A percentile compares a stretch with the other conserved stretches of the same genome.
Conservation (phyloP, 1,284 basidiomycete species). For the Xerocomus nothofagi region DNA sequence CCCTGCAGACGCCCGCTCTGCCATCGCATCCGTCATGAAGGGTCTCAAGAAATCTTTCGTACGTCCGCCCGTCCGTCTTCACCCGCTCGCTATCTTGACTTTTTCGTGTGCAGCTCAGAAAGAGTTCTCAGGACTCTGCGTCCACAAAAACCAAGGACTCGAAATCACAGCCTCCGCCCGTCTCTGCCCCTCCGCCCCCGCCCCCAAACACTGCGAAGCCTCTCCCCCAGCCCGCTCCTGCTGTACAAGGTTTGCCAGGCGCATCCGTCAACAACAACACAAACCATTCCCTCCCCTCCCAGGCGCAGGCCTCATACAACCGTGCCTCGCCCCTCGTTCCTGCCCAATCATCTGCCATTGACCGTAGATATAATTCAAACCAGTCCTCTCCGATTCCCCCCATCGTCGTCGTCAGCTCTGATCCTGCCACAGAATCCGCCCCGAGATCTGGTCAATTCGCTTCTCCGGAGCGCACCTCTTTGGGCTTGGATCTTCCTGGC, state of each 20-base stretch:
- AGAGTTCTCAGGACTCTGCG: slow-evolving; percentile 63
- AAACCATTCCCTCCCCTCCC: slow-evolving; percentile 42
- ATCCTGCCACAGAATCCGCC: slow-evolving; percentile 60
- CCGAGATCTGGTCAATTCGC: slow-evolving; percentile 42
- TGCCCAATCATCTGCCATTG: slow-evolving; percentile 39
- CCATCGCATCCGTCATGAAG: slow-evolving; percentile 61
- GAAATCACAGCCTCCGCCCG: slow-evolving; percentile 47
- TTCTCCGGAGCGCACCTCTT: slow-evolving; percentile 53
- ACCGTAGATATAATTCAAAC: slow-evolving; percentile 55
- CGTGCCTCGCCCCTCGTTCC: slow-evolving; percentile 44
- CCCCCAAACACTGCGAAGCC: slow-evolving; percentile 67
- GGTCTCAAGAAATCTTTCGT: slow-evolving; percentile 88
- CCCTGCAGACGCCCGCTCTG: slow-evolving; percentile 19
- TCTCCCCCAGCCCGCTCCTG: slow-evolving; percentile 47
- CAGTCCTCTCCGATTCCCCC: slow-evolving; percentile 66
- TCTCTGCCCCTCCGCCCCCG: slow-evolving; percentile 57
- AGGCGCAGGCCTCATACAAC: slow-evolving; percentile 39
- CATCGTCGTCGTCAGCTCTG: slow-evolving; percentile 87
- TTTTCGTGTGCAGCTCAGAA: slow-evolving; percentile 55
- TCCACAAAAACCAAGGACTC: slow-evolving; percentile 68
- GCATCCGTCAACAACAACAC: slow-evolving; percentile 42
- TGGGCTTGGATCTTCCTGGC: slow-evolving; percentile 46
- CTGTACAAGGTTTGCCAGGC: slow-evolving; percentile 40
- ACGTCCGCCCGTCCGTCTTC: slow-evolving; percentile 26
- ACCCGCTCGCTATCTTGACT: slow-evolving; percentile 18